Percentiles rank a stretch among this genome's conserved stretches.
phyloP scores from a whole-genome alignment of 2,329 filamentous ascomycete species.

The Cladophialophora carrionii region DNA sequence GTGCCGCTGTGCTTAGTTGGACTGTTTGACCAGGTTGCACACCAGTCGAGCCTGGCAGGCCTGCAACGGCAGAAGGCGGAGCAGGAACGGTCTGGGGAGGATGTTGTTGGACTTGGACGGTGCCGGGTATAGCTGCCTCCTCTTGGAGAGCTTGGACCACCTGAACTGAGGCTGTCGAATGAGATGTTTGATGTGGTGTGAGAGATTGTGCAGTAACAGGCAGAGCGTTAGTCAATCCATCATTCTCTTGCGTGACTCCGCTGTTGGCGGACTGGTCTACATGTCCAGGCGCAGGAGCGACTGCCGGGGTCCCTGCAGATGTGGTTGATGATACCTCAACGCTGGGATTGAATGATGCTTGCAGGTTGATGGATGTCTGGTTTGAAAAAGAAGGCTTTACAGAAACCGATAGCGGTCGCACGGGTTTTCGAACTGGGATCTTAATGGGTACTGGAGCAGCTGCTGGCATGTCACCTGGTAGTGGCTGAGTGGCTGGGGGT shows the following conservation, averaged over 20 bases:
- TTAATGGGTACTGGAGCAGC: neutral
- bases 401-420: neutral
- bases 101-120: neutral
- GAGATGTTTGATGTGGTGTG: neutral
- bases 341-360: neutral
- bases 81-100: neutral
- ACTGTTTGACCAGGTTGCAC: neutral
- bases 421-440: conserved; percentile 3
- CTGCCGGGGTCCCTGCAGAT: neutral
- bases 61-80: neutral
- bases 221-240: neutral
- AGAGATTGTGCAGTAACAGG: neutral
- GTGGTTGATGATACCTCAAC: neutral
- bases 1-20: neutral
- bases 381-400: neutral
- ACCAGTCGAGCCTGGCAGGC: too few species aligned
- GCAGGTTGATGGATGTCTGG: neutral
- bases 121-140: neutral
- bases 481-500: neutral
- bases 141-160: neutral
- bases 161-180: neutral
- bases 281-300: neutral
- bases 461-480: neutral
- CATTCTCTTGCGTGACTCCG: neutral
- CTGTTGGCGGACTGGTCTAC: neutral